Evolutionary conservation across 768 basidiomycete genomes (phyloP), one percentile per base, ranked within the genome.

Genomic region (Calocybe indica): DNA sequence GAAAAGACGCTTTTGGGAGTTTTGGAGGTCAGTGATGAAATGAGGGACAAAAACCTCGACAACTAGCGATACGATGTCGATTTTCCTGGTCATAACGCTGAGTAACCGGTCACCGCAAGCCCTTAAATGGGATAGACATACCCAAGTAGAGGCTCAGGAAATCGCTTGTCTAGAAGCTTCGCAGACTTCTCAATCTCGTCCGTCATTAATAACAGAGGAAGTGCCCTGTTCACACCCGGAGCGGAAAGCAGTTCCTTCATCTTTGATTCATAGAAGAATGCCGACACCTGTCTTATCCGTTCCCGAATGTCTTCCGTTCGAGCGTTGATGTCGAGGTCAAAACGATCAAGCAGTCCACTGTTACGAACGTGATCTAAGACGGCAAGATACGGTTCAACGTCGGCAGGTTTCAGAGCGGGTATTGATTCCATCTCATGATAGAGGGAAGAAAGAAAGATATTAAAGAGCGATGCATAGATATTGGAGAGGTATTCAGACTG

Each of bases 181-280:
- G 88, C 81, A 34, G 74, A 69, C 62, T 92, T 95, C 73, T 95
- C 92, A 2, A 96, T 67, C 67, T 95, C 94, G 40, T 88, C 85
- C 4, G 89, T 90, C 79, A 95, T 81, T 29, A 88, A 64, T 29
- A 95, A 66, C 34, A 94, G 67, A 1, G 92, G 91, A 33, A 91
- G 67, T 0, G 92, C 89, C 37, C 84, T 74, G 57, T 92, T 92
- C 9, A 87, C 85, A 1, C 88, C 89, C 4, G 87, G 86, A 5
- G 80, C 69, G 2, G 78, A 66, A 54, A 80, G 79, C 55, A 88
- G 70, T 55, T 84, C 80, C 37, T 76, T 71, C 55, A 80, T 75
- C 66, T 80, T 85, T 46, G 66, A 62, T 11, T 76, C 78, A 58
- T 85, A 91, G 67, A 74, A 81, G 7, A 80, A 69, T 5, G 70